phyloP scores from a whole-genome alignment of 2,329 filamentous ascomycete genomes.

The Pseudonectria foliicola region DNA sequence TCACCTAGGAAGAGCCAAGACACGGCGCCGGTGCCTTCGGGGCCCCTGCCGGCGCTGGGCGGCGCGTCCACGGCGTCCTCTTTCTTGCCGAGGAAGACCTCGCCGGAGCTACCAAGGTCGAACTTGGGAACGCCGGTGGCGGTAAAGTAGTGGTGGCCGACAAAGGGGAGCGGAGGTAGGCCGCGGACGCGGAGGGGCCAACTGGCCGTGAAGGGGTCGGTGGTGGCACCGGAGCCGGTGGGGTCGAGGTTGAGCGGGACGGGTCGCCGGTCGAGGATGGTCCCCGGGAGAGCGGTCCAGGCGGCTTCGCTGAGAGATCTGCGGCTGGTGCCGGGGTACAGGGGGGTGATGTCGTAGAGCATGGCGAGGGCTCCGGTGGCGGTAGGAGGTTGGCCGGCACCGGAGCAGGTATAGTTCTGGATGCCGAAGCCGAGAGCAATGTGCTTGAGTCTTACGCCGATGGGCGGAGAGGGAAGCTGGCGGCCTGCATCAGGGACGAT shows the following conservation, averaged over 20 bases:
- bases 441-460: slow-evolving; percentile 38
- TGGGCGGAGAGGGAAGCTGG: slow-evolving; percentile 38
- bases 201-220: slow-evolving; percentile 37
- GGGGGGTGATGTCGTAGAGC: slow-evolving; percentile 48
- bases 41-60: slow-evolving; percentile 35
- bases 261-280: slow-evolving; percentile 32
- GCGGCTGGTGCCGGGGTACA: slow-evolving; percentile 40
- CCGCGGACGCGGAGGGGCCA: slow-evolving; percentile 33
- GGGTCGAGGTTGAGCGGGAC: slow-evolving; percentile 43
- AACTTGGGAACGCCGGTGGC: slow-evolving; percentile 49
- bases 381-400: slow-evolving; percentile 26
- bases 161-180: slow-evolving; percentile 31
- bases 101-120: slow-evolving; percentile 36
- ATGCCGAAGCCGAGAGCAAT: slow-evolving; percentile 58
- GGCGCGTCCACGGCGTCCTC: slow-evolving; percentile 46
- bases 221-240: slow-evolving; percentile 32
- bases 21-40: slow-evolving; percentile 44
- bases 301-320: slow-evolving; percentile 30
- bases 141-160: slow-evolving; percentile 65
- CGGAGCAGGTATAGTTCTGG: slow-evolving; percentile 61
- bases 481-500: slow-evolving; percentile 23
- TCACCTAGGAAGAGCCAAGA: slow-evolving; percentile 46
- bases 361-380: slow-evolving; percentile 51
- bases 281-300: slow-evolving; percentile 35
- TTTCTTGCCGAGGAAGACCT: slow-evolving; percentile 41